Evolutionary conservation across 148 eudicot species (phyloP).

Genomic region (Selenicereus undatus): DNA sequence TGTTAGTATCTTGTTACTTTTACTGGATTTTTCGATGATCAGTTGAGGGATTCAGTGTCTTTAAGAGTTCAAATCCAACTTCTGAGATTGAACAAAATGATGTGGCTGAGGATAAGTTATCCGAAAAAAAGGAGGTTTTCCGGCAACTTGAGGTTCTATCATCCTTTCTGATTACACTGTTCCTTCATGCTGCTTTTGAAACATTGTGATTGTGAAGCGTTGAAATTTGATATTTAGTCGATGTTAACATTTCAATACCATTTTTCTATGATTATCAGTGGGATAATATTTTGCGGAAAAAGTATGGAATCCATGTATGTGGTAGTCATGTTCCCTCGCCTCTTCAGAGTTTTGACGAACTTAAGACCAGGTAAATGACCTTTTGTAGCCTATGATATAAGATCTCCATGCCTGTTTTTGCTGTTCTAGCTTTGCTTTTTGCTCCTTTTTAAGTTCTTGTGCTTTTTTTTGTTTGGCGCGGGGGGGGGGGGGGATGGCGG

Average conservation of each 20-base stretch:
- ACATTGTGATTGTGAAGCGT: background rate
- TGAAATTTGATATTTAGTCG: conserved; percentile 5
- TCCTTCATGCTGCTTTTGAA: background rate
- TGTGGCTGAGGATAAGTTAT: conserved; percentile 29
- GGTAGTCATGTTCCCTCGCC: conserved; percentile 86
- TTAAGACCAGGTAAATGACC: conserved; percentile 52
- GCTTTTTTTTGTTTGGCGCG: background rate
- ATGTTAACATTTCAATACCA: conserved; percentile 4
- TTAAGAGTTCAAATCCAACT: conserved; percentile 46
- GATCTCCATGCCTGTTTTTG: background rate
- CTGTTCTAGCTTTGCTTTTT: background rate
- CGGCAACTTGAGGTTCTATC: conserved; percentile 72
- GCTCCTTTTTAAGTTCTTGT: background rate
- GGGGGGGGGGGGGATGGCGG: background rate
- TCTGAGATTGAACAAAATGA: conserved; percentile 33
- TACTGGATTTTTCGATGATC: conserved; percentile 27
- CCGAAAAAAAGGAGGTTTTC: conserved; percentile 54
- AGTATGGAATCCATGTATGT: conserved; percentile 64
- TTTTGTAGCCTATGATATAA: background rate
- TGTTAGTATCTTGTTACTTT: background rate
- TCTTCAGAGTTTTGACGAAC: conserved; percentile 70
- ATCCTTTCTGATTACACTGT: background rate
- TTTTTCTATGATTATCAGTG: conserved; percentile 39
- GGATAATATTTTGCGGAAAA: conserved; percentile 70
- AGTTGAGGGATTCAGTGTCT: conserved; percentile 82